phyloP scores from a whole-genome alignment of 2,329 filamentous ascomycete genomes.

The Fusarium haematococcum region DNA sequence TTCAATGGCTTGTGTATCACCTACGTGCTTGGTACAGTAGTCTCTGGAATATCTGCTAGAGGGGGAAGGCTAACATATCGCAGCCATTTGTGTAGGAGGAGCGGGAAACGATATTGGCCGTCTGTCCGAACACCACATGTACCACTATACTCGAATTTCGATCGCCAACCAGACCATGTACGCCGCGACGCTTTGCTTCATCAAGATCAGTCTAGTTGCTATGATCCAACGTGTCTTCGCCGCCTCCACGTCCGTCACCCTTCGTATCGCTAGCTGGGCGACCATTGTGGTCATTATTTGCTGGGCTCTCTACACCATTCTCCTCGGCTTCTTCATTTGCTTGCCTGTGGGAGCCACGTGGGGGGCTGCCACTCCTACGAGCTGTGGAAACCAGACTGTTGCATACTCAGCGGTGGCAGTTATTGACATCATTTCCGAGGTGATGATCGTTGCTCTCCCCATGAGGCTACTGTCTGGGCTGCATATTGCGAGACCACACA shows the following conservation, averaged over 20 bases:
- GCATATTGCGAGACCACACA: not conserved
- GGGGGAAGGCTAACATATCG: not conserved
- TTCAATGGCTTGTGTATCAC: not conserved
- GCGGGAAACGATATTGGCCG: not conserved
- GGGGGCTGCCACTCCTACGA: not conserved
- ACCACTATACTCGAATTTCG: slow-evolving; percentile 4
- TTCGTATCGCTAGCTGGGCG: slow-evolving; percentile 3
- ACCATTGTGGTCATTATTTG: not conserved
- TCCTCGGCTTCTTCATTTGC: not conserved
- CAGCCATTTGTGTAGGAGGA: not conserved
- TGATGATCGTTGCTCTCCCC: not conserved
- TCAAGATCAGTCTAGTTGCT: slow-evolving; percentile 22
- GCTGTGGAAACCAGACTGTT: not conserved
- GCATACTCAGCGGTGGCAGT: not conserved
- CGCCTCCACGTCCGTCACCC: not conserved
- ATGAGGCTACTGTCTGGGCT: not conserved
- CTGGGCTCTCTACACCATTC: not conserved
- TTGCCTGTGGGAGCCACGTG: not conserved
- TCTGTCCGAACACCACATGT: not conserved
- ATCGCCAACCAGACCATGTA: slow-evolving; percentile 24
- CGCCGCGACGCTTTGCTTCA: slow-evolving; percentile 16
- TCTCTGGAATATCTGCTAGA: not conserved
- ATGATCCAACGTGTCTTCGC: slow-evolving; percentile 27
- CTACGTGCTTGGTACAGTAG: not conserved
- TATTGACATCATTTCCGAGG: not conserved